A percentile compares a stretch with the other conserved stretches of the same genome.
Evolutionary conservation across 2,329 filamentous ascomycete genomes (phyloP).

Genomic region (Endoconidiophora polonica): DNA sequence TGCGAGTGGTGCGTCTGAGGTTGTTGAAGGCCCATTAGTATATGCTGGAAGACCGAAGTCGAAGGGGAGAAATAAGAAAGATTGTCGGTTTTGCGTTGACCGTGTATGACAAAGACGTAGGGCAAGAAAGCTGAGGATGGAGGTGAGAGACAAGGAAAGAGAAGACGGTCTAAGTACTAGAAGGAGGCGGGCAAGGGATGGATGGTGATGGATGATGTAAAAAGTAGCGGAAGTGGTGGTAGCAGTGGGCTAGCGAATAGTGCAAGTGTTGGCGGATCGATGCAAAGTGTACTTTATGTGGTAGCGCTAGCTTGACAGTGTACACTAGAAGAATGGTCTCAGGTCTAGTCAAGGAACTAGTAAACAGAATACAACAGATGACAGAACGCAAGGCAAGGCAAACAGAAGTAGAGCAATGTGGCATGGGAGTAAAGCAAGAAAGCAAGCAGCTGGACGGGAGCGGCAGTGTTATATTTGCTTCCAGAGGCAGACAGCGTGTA

Average conservation of each 20-base stretch:
- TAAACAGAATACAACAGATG: slow-evolving; percentile 18
- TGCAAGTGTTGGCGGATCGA: not conserved
- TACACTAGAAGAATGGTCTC: not conserved
- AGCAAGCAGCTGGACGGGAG: slow-evolving; percentile 2
- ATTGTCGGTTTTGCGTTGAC: not conserved
- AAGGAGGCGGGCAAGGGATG: no score
- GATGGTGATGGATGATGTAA: no score
- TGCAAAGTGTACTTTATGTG: not conserved
- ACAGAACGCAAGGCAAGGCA: slow-evolving; percentile 2
- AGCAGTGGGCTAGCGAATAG: no score
- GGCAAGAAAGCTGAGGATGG: not conserved
- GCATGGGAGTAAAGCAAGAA: slow-evolving; percentile 3
- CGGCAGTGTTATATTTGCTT: slow-evolving; percentile 6
- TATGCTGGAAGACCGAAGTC: slow-evolving; percentile 14
- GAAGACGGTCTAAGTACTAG: no score
- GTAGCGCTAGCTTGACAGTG: not conserved
- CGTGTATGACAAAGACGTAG: not conserved
- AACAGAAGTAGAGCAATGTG: slow-evolving; percentile 3
- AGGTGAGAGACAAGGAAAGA: not conserved
- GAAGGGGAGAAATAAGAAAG: not conserved
- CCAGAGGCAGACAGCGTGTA: slow-evolving; percentile 1
- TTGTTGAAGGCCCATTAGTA: slow-evolving; percentile 38
- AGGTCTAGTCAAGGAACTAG: not conserved
- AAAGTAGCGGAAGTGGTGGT: no score
- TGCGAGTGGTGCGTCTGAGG: slow-evolving; percentile 33